Percentiles rank a stretch among this genome's conserved stretches.
Conservation (phyloP, 163 green algal genomes). For the Scenedesmus sp. region DNA sequence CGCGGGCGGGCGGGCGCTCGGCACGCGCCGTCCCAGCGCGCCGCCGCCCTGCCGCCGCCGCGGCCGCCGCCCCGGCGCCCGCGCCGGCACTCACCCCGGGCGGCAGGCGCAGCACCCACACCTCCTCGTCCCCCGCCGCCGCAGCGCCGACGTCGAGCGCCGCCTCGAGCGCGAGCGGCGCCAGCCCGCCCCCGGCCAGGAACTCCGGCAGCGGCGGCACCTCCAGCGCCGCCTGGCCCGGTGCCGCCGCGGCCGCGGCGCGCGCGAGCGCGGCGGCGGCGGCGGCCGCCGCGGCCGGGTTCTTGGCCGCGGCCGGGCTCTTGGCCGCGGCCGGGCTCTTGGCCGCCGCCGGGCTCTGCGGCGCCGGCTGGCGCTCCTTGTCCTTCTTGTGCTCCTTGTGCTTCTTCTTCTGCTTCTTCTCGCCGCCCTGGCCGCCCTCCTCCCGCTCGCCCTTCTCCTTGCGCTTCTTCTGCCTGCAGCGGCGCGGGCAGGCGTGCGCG, state of each 20-base stretch:
- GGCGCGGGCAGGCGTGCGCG: no score
- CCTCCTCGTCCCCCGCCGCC: slow-evolving; percentile 7
- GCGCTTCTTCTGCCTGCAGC: no score
- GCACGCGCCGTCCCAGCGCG: background rate
- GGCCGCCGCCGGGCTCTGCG: background rate
- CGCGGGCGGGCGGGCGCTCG: background rate
- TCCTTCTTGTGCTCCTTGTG: background rate
- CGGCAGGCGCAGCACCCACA: slow-evolving; percentile 15
- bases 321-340: background rate
- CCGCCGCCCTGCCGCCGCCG: no score
- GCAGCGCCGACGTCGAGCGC: background rate
- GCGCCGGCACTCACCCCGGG: background rate
- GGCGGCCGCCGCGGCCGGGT: background rate
- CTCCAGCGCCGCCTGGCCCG: background rate
- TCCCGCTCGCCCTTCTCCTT: background rate
- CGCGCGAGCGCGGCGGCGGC: no score
- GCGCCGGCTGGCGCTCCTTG: background rate
- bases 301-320: background rate
- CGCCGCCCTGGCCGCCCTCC: background rate
- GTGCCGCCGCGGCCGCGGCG: background rate
- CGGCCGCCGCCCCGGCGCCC: background rate
- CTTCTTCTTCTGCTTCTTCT: slow-evolving; percentile 9
- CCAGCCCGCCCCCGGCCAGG: background rate
- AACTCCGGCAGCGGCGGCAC: background rate
- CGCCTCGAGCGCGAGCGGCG: background rate